Conservation (phyloP, 2,329 filamentous ascomycete species). For the Gnomoniopsis sp. region DNA sequence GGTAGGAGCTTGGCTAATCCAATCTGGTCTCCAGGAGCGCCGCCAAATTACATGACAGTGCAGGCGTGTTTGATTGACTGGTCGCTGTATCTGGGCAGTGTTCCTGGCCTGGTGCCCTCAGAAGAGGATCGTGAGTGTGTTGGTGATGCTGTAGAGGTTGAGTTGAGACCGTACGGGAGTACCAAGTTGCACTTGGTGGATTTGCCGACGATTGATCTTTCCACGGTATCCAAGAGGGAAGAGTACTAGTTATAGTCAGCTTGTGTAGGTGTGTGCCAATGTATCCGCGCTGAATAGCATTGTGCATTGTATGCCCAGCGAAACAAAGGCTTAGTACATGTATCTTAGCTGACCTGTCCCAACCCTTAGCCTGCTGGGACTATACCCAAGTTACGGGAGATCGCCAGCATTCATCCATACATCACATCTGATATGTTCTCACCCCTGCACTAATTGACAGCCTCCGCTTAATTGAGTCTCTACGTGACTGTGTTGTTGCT, state of each 20-base stretch:
- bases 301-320: too few relatives aligned
- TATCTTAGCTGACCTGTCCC: too few relatives aligned
- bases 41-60: slow-evolving; percentile 29
- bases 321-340: too few relatives aligned
- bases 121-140: slow-evolving; percentile 23
- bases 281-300: too few relatives aligned
- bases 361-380: too few relatives aligned
- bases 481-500: too few relatives aligned
- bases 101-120: slow-evolving; percentile 23
- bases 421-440: too few relatives aligned
- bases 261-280: too few relatives aligned
- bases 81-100: slow-evolving; percentile 26
- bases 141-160: slow-evolving; percentile 18
- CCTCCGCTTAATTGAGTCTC: too few relatives aligned
- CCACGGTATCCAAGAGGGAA: neutral
- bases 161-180: slow-evolving; percentile 30
- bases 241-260: neutral
- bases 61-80: slow-evolving; percentile 30
- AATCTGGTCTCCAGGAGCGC: slow-evolving; percentile 28
- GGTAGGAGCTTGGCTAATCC: slow-evolving; percentile 22
- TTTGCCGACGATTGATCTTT: slow-evolving; percentile 26
- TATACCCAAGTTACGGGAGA: too few relatives aligned
- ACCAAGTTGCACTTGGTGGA: slow-evolving; percentile 32
- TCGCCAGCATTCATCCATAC: too few relatives aligned
- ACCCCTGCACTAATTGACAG: too few relatives aligned